Evolutionary conservation across 331 rosid genomes (phyloP).

Genomic region (Prunus yedoensis): DNA sequence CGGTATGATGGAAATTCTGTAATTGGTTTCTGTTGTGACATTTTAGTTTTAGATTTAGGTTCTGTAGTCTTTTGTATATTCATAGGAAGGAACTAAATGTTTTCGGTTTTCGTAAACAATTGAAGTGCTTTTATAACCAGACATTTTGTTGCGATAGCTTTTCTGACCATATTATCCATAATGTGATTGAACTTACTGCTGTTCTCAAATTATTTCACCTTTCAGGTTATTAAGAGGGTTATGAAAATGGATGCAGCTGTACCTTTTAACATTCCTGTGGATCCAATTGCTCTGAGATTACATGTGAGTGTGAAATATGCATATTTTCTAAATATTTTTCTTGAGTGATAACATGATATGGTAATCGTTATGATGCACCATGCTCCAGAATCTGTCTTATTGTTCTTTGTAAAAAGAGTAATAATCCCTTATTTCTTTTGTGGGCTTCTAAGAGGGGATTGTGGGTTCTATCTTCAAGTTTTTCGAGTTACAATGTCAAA

Average conservation of each 20-base stretch:
- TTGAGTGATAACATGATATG: background rate
- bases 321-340: constrained; percentile 7
- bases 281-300: constrained; percentile 73
- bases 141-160: background rate
- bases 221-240: constrained; percentile 65
- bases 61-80: background rate
- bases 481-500: background rate
- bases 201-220: constrained; percentile 2
- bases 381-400: background rate
- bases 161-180: background rate
- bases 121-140: background rate
- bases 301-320: constrained; percentile 47
- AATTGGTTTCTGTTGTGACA: constrained; percentile 10
- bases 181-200: constrained; percentile 1
- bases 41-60: background rate
- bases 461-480: background rate
- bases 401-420: background rate
- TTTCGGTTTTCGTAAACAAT: background rate
- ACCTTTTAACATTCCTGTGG: constrained; percentile 77
- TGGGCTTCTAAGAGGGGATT: background rate
- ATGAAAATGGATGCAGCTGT: constrained; percentile 90
- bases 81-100: background rate
- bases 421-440: background rate
- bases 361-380: background rate
- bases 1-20: constrained; percentile 39